A percentile compares a stretch with the other conserved stretches of the same genome.
phyloP scores from a whole-genome alignment of 305 asterid species.

The Fraxinus xanthoxyloides region DNA sequence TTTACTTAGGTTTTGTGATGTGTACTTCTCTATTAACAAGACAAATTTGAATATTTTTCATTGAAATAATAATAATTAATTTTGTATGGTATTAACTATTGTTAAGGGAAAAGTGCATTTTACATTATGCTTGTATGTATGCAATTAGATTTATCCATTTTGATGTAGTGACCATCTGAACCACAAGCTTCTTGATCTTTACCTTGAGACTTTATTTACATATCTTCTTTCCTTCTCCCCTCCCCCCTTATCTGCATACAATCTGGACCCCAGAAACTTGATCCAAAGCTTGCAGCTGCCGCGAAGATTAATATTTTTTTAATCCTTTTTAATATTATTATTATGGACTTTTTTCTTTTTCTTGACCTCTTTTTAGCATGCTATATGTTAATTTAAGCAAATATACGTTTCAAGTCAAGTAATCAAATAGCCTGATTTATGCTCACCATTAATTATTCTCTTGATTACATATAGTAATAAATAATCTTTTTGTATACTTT shows the following conservation, averaged over 20 bases:
- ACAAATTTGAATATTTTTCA: slow-evolving; percentile 1
- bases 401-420: not conserved
- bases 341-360: not conserved
- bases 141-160: not conserved
- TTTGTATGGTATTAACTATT: not conserved
- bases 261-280: not conserved
- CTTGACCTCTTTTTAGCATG: not conserved
- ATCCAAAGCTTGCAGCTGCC: not conserved
- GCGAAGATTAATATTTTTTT: not conserved
- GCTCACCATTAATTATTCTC: not conserved
- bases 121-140: not conserved
- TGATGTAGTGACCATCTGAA: not conserved
- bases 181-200: not conserved
- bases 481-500: not conserved
- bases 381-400: not conserved
- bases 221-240: not conserved
- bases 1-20: not conserved
- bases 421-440: not conserved
- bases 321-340: not conserved
- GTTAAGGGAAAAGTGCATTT: not conserved
- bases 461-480: not conserved
- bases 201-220: not conserved
- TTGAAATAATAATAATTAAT: slow-evolving; percentile 1
- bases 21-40: not conserved
- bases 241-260: not conserved